Evolutionary conservation across 176 grass and related monocot species (phyloP).

Genomic region (Carex parvula): DNA sequence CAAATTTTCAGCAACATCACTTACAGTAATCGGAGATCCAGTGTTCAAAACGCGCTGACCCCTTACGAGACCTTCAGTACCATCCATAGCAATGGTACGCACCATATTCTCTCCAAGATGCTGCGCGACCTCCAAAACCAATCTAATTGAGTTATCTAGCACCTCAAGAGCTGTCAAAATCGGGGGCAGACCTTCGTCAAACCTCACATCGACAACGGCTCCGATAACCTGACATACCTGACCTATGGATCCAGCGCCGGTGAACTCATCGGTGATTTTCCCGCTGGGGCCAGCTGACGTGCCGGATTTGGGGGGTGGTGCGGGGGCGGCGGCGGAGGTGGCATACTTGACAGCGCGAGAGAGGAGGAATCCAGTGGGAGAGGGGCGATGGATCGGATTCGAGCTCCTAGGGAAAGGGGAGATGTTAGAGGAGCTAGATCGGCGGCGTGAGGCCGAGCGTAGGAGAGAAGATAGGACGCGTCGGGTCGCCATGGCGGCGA

Average conservation of each 20-base stretch:
- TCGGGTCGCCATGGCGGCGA: conserved; percentile 81
- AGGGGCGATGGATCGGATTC: conserved; percentile 46
- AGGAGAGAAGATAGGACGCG: conserved; percentile 67
- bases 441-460: conserved; percentile 51
- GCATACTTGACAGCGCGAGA: conserved; percentile 58
- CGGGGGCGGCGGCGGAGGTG: conserved; percentile 28
- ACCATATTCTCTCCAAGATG: conserved; percentile 95
- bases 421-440: conserved; percentile 27
- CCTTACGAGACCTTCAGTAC: conserved; percentile 90
- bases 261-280: conserved; percentile 98
- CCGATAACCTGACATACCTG: conserved; percentile 97
- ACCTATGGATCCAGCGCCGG: conserved; percentile 79
- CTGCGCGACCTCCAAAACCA: conserved; percentile 95
- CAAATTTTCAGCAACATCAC: neutral
- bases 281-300: conserved; percentile 28
- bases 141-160: conserved; percentile 87
- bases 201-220: conserved; percentile 91
- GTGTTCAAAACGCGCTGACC: conserved; percentile 96
- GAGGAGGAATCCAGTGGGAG: conserved; percentile 61
- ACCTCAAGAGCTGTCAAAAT: conserved; percentile 98
- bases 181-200: conserved; percentile 81
- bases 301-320: conserved; percentile 17
- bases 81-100: conserved; percentile 97
- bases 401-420: conserved; percentile 24
- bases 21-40: conserved; percentile 96